Evolutionary conservation across 225 moss, liverwort and hornwort species (phyloP), one percentile per base, ranked within the genome.

Genomic region (Ulota crispa): DNA sequence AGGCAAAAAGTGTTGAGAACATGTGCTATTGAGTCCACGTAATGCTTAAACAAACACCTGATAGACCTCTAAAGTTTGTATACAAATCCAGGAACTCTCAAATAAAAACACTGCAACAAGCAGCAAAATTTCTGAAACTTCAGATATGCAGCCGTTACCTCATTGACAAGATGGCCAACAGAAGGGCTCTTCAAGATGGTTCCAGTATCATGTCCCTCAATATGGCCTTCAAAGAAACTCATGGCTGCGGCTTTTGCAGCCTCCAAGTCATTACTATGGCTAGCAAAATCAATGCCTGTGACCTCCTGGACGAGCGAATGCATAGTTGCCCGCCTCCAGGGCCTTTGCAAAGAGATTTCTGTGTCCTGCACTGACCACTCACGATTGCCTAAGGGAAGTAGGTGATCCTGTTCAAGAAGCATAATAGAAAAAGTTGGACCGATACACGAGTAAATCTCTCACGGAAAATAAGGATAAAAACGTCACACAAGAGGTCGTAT

Each of bases 321-420:
- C 99, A 99, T 99, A 19, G 90, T 89, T 42, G 89, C 96, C 75
- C 99, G 87, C 89, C 90, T 92, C 99, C 99, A 99, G 69, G 99
- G 99, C 72, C 96, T 94, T 52, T 93, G 91, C 69, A 94, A 81
- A 56, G 85, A 88, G 74, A 99, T 91, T 75, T 92, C 91, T 75
- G 91, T 94, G 66, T 87, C 99, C 95, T 98, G 89, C 89, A 89
- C 84, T 81, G 85, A 87, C 86, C 83, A 87, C 14, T 64, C 65
- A 64, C 76, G 72, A 70, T 68, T 61, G 68, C 73, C 70, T 75
- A 80, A 83, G 83, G 77, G 7, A 4, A 1, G 64, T 53, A 50
- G 45, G 70, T 54, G 56, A 64, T 45, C 36, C 32, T 0, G 47
- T 7, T 34, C 26, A 13, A 80, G 20, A 37, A 36, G 9, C 16